These are phyloP conservation scores for Cercophora sp. DNA, from an alignment of 495 filamentous ascomycete genomes.

Conservation along the genomic window DNA sequence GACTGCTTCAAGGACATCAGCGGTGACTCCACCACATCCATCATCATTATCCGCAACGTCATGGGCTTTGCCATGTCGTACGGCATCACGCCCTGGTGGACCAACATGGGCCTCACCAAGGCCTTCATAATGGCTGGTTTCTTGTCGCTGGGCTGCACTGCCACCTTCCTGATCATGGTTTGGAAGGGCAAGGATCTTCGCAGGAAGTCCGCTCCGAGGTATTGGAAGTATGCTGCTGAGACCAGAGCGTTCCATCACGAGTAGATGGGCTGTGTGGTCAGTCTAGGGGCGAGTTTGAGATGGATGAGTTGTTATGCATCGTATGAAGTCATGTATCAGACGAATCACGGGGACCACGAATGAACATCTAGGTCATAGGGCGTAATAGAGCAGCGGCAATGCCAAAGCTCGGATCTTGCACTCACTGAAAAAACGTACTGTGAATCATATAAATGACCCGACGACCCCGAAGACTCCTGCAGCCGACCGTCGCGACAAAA, in stretches of 20 bases:
- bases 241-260: conserved; percentile 1
- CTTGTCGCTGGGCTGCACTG: conserved; percentile 16
- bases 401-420: too few species aligned
- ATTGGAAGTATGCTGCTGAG: conserved; percentile 16
- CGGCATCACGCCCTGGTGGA: conserved; percentile 25
- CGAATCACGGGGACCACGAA: too few species aligned
- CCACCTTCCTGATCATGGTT: conserved; percentile 33
- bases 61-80: conserved; percentile 38
- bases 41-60: conserved; percentile 59
- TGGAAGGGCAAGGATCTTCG: conserved; percentile 43
- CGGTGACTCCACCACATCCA: conserved; percentile 45
- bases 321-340: too few species aligned
- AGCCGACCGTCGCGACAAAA: too few species aligned
- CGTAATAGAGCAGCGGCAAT: too few species aligned
- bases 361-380: too few species aligned
- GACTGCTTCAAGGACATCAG: conserved; percentile 51
- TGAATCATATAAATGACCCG: too few species aligned
- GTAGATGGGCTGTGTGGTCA: too few species aligned
- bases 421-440: too few species aligned
- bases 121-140: conserved; percentile 22
- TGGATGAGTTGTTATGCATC: too few species aligned
- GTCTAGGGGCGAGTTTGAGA: too few species aligned
- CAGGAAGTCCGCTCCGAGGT: conserved; percentile 18
- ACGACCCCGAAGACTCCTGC: too few species aligned
- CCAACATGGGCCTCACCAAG: conserved; percentile 21